Conservation (phyloP, 768 basidiomycete species). For the Clitopilus hobsonii region DNA sequence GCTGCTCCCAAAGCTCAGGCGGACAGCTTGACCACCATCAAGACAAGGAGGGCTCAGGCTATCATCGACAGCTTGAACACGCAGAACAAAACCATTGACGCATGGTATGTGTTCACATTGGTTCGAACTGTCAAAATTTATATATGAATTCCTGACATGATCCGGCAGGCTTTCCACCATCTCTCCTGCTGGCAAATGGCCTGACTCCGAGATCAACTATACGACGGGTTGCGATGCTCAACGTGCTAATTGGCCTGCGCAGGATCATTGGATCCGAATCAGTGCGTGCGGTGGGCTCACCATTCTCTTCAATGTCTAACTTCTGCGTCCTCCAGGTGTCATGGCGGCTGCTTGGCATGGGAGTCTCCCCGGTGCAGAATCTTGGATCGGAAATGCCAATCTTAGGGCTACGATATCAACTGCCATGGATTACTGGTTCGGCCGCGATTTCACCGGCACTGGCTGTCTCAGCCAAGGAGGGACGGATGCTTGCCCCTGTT, state of each 20-base stretch:
- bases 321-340: constrained; percentile 24
- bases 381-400: constrained; percentile 28
- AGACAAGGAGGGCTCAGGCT: neutral
- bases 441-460: constrained; percentile 39
- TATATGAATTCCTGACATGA: neutral
- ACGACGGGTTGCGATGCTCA: constrained; percentile 46
- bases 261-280: constrained; percentile 44
- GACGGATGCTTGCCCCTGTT: constrained; percentile 39
- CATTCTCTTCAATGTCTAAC: neutral
- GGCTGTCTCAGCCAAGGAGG: constrained; percentile 46
- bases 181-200: constrained; percentile 35
- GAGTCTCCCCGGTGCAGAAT: constrained; percentile 31
- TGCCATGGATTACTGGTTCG: constrained; percentile 51
- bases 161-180: constrained; percentile 13
- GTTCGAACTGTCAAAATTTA: neutral
- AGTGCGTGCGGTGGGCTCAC: constrained; percentile 20
- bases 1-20: neutral
- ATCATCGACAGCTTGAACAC: neutral
- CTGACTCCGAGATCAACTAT: constrained; percentile 40
- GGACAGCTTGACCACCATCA: neutral
- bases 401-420: constrained; percentile 26
- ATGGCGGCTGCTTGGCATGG: constrained; percentile 51
- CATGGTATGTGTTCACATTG: neutral
- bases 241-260: constrained; percentile 56
- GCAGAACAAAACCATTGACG: neutral